phyloP scores from a whole-genome alignment of 148 eudicot species.

The Persicaria maculosa region DNA sequence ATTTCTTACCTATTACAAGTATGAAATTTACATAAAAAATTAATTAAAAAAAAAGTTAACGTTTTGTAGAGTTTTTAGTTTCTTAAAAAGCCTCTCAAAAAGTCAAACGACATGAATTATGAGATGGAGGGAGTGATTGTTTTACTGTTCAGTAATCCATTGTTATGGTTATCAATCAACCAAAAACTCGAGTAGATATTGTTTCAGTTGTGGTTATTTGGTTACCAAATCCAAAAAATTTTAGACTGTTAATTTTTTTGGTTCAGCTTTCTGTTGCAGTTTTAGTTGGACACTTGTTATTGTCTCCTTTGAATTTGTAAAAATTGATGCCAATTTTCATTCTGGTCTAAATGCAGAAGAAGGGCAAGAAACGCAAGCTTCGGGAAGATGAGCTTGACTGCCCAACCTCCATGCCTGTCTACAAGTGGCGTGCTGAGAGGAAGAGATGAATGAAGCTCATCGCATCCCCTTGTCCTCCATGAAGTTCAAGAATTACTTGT shows the following conservation, averaged over 20 bases:
- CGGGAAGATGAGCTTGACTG: constrained; percentile 67
- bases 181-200: no score
- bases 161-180: no score
- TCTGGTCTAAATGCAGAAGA: constrained; percentile 43
- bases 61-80: no score
- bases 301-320: not conserved
- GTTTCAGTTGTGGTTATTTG: no score
- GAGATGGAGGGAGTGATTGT: no score
- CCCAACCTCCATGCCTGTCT: constrained; percentile 53
- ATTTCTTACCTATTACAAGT: no score
- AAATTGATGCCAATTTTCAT: not conserved
- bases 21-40: no score
- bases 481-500: not conserved
- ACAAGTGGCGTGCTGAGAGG: constrained; percentile 36
- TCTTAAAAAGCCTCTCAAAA: no score
- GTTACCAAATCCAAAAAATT: not conserved
- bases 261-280: not conserved
- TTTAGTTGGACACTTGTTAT: not conserved
- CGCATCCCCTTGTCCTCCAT: not conserved
- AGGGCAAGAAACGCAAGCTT: constrained; percentile 77
- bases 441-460: constrained; percentile 21
- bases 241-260: not conserved
- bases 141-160: no score
- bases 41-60: no score
- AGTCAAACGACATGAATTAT: no score